phyloP scores from a whole-genome alignment of 2,329 filamentous ascomycete species.

The Cordyceps tenuipes region DNA sequence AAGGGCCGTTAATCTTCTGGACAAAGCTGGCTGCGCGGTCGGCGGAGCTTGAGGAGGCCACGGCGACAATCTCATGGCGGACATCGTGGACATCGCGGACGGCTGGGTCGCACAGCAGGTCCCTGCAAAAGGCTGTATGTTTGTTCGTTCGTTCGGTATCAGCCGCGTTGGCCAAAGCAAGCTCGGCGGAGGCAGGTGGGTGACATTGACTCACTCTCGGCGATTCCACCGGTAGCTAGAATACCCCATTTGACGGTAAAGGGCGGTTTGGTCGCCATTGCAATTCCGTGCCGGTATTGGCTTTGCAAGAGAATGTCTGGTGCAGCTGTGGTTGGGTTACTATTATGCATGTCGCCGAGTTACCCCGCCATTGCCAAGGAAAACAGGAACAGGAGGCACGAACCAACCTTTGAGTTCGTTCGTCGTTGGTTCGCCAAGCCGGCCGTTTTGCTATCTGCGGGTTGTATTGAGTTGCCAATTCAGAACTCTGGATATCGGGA shows the following conservation, averaged over 20 bases:
- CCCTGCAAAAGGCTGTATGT: slow-evolving; percentile 56
- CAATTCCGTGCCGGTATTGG: slow-evolving; percentile 10
- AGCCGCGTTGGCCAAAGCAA: background rate
- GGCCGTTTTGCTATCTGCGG: background rate
- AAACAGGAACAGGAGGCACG: background rate
- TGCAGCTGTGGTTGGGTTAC: background rate
- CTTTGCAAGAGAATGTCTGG: background rate
- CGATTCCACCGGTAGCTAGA: slow-evolving; percentile 52
- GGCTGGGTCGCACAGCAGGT: slow-evolving; percentile 67
- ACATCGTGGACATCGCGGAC: slow-evolving; percentile 63
- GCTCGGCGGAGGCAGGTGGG: background rate
- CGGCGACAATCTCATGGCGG: slow-evolving; percentile 68
- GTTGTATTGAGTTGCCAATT: background rate
- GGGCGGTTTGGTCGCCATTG: slow-evolving; percentile 32
- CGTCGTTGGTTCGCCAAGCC: background rate
- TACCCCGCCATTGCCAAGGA: background rate
- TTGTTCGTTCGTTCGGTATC: background rate
- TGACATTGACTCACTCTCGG: slow-evolving; percentile 36
- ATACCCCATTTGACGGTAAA: slow-evolving; percentile 51
- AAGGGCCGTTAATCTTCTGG: slow-evolving; percentile 58
- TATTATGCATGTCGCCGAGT: background rate
- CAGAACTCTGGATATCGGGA: background rate
- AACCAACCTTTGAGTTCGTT: background rate
- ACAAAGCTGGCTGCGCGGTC: slow-evolving; percentile 66
- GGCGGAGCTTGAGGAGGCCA: slow-evolving; percentile 67